A percentile compares a stretch with the other conserved stretches of the same genome.
Evolutionary conservation across 352 stramenopile species (phyloP).

Genomic region (Elongisporangium anandrum): DNA sequence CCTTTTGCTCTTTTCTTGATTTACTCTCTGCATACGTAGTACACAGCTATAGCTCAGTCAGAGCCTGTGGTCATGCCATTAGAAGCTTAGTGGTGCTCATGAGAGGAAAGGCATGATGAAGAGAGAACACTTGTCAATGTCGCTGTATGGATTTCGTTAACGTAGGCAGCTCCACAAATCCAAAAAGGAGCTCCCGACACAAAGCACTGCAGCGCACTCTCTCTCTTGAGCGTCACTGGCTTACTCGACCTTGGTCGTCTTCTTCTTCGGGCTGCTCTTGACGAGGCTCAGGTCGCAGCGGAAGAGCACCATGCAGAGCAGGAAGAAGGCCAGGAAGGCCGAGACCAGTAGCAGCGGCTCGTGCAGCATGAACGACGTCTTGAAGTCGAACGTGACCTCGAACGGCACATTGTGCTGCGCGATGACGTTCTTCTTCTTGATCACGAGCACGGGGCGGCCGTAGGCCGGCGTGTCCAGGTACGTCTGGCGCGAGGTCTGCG

Average conservation of each 20-base stretch:
- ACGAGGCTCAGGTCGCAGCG: constrained; percentile 79
- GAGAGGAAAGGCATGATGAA: too few relatives aligned
- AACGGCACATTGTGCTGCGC: constrained; percentile 81
- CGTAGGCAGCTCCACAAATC: neutral
- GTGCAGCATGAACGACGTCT: constrained; percentile 76
- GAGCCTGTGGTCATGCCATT: too few relatives aligned
- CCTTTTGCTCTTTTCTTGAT: constrained; percentile 1
- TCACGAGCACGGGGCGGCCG: constrained; percentile 74
- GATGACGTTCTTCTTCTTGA: constrained; percentile 84
- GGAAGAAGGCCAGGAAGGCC: constrained; percentile 80
- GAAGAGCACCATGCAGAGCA: constrained; percentile 84
- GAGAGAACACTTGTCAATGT: neutral
- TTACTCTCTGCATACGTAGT: too few relatives aligned
- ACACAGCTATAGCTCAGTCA: too few relatives aligned
- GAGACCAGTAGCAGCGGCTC: constrained; percentile 84
- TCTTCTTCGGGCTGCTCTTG: constrained; percentile 14
- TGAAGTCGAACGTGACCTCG: constrained; percentile 85
- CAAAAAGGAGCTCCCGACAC: neutral
- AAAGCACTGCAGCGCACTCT: neutral
- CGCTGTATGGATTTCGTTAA: neutral
- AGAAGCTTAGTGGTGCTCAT: too few relatives aligned
- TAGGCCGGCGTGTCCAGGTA: constrained; percentile 83
- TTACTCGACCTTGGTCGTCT: constrained; percentile 76
- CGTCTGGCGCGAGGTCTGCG: constrained; percentile 66
- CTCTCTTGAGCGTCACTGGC: neutral